phyloP scores from a whole-genome alignment of 306 rosid species.

The Cicer yamashitae region DNA sequence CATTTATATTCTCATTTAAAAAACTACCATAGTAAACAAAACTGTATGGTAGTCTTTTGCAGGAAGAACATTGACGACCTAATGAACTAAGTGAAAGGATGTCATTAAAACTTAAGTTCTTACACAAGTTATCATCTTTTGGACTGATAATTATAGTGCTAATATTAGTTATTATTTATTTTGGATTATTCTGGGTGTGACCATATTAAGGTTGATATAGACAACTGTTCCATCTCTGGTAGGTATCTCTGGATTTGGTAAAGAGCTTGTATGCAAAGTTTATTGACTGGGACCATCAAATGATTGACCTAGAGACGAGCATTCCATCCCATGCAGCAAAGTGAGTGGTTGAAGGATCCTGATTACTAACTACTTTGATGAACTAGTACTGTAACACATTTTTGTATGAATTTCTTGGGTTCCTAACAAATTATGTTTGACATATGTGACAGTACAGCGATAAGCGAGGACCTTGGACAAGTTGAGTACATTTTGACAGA shows the following conservation, averaged over 20 bases:
- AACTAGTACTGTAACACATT: slow-evolving; percentile 28
- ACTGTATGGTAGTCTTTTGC: slow-evolving; percentile 32
- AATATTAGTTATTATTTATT: slow-evolving; percentile 27
- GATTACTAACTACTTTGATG: slow-evolving; percentile 37
- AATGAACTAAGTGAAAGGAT: slow-evolving; percentile 37
- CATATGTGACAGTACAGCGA: slow-evolving; percentile 97
- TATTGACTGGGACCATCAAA: slow-evolving; percentile 93
- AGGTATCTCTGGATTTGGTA: slow-evolving; percentile 97
- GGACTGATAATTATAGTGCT: background rate
- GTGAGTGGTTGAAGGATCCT: slow-evolving; percentile 62
- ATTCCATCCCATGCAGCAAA: slow-evolving; percentile 94
- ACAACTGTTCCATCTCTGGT: slow-evolving; percentile 48
- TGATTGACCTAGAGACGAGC: slow-evolving; percentile 84
- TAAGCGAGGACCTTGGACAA: slow-evolving; percentile 99
- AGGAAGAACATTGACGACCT: slow-evolving; percentile 34
- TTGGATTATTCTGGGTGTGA: slow-evolving; percentile 35
- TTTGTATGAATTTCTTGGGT: slow-evolving; percentile 40
- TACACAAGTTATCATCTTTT: background rate
- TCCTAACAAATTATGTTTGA: slow-evolving; percentile 45
- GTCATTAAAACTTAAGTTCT: slow-evolving; percentile 34
- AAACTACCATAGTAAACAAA: slow-evolving; percentile 14
- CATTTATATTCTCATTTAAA: slow-evolving; percentile 35
- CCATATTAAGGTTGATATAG: slow-evolving; percentile 35
- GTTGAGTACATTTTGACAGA: slow-evolving; percentile 99
- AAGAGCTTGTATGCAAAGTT: slow-evolving; percentile 97